A percentile compares a stretch with the other conserved stretches of the same genome.
These are phyloP conservation scores for Cladosporium sp. DNA, from an alignment of 2,329 filamentous ascomycete species.

Conservation along the genomic window DNA sequence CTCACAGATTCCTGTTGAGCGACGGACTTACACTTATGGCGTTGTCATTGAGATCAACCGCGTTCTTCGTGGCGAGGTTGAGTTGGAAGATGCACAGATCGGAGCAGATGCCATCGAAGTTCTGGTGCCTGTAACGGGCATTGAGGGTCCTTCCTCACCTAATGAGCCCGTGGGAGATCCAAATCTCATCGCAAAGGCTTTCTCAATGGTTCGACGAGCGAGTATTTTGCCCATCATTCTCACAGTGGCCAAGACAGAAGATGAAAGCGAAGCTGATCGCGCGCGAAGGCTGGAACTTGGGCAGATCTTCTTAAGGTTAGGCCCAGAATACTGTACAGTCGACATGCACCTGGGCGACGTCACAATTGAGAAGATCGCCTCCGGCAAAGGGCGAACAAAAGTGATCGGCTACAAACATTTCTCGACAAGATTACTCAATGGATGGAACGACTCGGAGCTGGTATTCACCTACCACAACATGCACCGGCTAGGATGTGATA, in stretches of 20 bases:
- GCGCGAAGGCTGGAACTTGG: conserved; percentile 38
- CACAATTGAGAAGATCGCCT: conserved; percentile 48
- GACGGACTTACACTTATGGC: conserved; percentile 63
- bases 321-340: conserved; percentile 57
- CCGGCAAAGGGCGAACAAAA: conserved; percentile 52
- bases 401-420: conserved; percentile 57
- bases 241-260: conserved; percentile 28
- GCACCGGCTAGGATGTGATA: conserved; percentile 54
- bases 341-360: conserved; percentile 56
- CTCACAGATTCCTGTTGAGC: conserved; percentile 57
- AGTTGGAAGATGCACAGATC: conserved; percentile 63
- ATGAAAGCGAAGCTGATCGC: conserved; percentile 1
- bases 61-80: conserved; percentile 50
- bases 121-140: conserved; percentile 8
- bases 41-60: conserved; percentile 58
- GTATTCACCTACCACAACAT: conserved; percentile 56
- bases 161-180: conserved; percentile 9
- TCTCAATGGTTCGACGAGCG: conserved; percentile 59
- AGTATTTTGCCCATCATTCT: conserved; percentile 52
- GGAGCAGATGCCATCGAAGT: conserved; percentile 66
- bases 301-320: conserved; percentile 57
- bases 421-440: conserved; percentile 36
- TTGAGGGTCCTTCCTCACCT: conserved; percentile 5
- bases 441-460: conserved; percentile 57
- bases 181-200: conserved; percentile 47